phyloP scores from a whole-genome alignment of 257 asterid species.

The Agastache rugosa region DNA sequence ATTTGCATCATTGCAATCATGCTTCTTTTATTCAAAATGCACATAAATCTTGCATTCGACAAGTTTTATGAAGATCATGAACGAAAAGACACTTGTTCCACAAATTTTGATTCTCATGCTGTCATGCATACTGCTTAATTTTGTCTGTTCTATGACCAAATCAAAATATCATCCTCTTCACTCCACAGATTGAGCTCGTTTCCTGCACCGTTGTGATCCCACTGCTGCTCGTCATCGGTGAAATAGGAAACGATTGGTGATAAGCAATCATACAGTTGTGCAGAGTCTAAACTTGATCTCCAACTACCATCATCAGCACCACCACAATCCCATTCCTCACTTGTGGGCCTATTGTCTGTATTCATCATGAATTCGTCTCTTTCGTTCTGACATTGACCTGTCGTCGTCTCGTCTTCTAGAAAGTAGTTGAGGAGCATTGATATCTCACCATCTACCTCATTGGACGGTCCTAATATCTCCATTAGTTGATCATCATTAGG shows the following conservation, averaged over 20 bases:
- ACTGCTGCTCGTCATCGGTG: slow-evolving; percentile 33
- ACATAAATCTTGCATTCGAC: not conserved
- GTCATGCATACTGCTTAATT: not conserved
- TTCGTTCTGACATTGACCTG: slow-evolving; percentile 26
- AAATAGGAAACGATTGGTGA: slow-evolving; percentile 48
- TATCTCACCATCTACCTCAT: slow-evolving; percentile 35
- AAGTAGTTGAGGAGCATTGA: slow-evolving; percentile 37
- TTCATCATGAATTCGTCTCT: not conserved
- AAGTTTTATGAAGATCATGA: not conserved
- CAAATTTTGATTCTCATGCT: not conserved
- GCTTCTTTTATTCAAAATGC: not conserved
- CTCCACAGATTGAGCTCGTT: slow-evolving; percentile 42
- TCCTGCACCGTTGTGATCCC: slow-evolving; percentile 32
- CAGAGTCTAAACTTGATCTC: slow-evolving; percentile 14
- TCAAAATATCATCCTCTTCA: slow-evolving; percentile 37
- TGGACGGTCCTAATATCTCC: slow-evolving; percentile 35
- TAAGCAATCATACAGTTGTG: slow-evolving; percentile 31
- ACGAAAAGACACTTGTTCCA: not conserved
- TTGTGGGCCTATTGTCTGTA: not conserved
- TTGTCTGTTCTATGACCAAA: slow-evolving; percentile 37
- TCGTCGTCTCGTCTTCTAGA: slow-evolving; percentile 20
- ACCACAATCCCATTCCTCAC: slow-evolving; percentile 13
- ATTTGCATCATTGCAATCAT: not conserved
- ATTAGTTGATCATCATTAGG: slow-evolving; percentile 15
- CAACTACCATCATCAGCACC: slow-evolving; percentile 1